Percentiles rank a stretch among this genome's conserved stretches.
Conservation (phyloP, 371 early-diverging fungal species). For the Actinomortierella wolfii region DNA sequence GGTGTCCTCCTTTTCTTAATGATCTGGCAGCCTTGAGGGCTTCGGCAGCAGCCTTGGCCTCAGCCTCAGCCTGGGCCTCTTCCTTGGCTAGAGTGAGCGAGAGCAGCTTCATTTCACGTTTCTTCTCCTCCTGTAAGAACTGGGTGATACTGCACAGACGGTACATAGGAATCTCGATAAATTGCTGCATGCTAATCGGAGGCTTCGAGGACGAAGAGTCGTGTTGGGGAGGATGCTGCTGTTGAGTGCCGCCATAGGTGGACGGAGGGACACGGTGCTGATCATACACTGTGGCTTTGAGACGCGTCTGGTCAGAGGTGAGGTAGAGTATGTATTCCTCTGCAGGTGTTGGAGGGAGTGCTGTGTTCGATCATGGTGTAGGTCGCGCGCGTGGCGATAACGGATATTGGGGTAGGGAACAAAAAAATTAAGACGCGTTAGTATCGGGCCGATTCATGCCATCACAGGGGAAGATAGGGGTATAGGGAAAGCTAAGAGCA, state of each 20-base stretch:
- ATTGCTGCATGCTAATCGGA: conserved; percentile 3
- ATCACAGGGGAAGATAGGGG: background rate
- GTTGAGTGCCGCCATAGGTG: conserved; percentile 17
- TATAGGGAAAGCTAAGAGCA: background rate
- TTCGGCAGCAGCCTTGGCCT: conserved; percentile 15
- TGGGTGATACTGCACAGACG: conserved; percentile 31
- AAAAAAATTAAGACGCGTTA: background rate
- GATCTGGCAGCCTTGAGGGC: conserved; percentile 4
- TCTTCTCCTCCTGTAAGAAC: conserved; percentile 43
- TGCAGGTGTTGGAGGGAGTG: conserved; percentile 26
- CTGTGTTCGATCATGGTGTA: too few species aligned
- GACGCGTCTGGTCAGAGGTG: conserved; percentile 6
- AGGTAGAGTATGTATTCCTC: conserved; percentile 41
- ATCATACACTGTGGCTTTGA: conserved; percentile 11
- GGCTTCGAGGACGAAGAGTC: background rate
- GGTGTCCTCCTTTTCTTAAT: conserved; percentile 19
- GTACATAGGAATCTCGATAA: conserved; percentile 40
- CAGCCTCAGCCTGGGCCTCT: conserved; percentile 2
- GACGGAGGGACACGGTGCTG: conserved; percentile 18
- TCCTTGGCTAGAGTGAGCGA: conserved; percentile 33
- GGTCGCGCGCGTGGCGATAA: too few species aligned
- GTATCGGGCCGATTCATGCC: background rate
- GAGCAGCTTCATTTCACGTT: conserved; percentile 27
- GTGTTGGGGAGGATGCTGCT: conserved; percentile 1
- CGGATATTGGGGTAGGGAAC: too few species aligned